Conservation (phyloP, 495 filamentous ascomycete species). For the Aspergillus hancockii region DNA sequence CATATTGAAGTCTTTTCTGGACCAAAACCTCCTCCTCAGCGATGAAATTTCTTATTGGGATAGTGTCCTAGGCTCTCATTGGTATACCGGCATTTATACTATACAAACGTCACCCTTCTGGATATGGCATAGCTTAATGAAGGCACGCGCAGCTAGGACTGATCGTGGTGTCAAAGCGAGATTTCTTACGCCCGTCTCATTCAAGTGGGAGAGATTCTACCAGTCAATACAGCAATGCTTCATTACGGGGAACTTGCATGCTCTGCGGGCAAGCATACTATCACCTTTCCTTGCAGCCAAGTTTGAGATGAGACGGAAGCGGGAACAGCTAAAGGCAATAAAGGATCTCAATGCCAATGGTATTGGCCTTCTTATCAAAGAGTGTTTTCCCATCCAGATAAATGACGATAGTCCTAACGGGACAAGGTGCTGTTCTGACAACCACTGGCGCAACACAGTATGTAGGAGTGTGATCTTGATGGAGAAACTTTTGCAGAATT, state of each 20-base stretch:
- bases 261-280: slow-evolving; percentile 59
- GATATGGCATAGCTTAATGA: slow-evolving; percentile 56
- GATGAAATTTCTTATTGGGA: slow-evolving; percentile 95
- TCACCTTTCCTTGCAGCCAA: slow-evolving; percentile 71
- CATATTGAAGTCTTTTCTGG: slow-evolving; percentile 68
- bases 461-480: slow-evolving; percentile 75
- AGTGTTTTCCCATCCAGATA: slow-evolving; percentile 56
- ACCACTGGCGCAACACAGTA: slow-evolving; percentile 72
- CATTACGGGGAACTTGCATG: slow-evolving; percentile 57
- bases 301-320: slow-evolving; percentile 69
- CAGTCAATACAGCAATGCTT: slow-evolving; percentile 72
- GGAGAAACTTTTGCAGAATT: slow-evolving; percentile 65
- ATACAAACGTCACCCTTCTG: slow-evolving; percentile 78
- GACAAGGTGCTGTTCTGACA: slow-evolving; percentile 14
- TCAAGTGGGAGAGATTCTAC: slow-evolving; percentile 75
- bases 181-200: slow-evolving; percentile 14
- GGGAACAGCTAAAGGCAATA: slow-evolving; percentile 61
- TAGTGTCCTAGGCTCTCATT: slow-evolving; percentile 70
- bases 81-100: slow-evolving; percentile 72
- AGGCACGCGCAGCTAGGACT: slow-evolving; percentile 57
- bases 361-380: slow-evolving; percentile 80
- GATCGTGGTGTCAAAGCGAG: slow-evolving; percentile 23
- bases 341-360: slow-evolving; percentile 81
- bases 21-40: slow-evolving; percentile 75
- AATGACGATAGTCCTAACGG: not conserved